Evolutionary conservation across 169 alveolate genomes (phyloP), one percentile per base, ranked within the genome.

Genomic region (Miamiensis avidus): DNA sequence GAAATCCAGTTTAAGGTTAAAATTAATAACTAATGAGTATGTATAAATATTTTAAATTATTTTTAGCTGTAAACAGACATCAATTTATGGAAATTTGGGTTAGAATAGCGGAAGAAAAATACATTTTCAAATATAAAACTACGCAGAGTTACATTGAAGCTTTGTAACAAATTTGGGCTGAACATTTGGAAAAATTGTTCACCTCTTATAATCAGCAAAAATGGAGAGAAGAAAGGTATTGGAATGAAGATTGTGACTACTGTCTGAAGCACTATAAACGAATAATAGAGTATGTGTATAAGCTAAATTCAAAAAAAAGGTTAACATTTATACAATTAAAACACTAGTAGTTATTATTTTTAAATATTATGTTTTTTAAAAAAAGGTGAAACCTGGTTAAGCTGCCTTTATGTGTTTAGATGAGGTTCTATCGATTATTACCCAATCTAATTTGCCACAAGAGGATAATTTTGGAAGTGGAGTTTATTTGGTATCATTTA

Each of bases 161-260:
- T 0, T 75, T 91, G 0, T 76, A 76, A 65, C 33, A 34, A 83
- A 81, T 91, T 91, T 73, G 76, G 88, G 28, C 27, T n/a, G 88
- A 83, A 30, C 81, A 32, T 65, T 72, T 69, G 25, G 85, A 85
- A 34, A 76, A 64, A 31, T 34, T 29, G 20, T 77, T 78, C 32
- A 85, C 65, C 16, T 49, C 29, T 27, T 28, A 27, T 26, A 29
- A 25, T 27, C 15, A 28, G 25, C 75, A 69, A 0, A 49, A 30
- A 65, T 77, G 91, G 92, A 82, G 95, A 75, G 89, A 91, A 64
- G 75, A 86, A 27, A 81, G 89, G 29, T 91, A 89, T 82, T 91
- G 95, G 95, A 91, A 91, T 82, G 95, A 91, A 75, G 85, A 86
- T 29, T 83, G 83, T 31, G 95, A 91, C 69, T 82, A 91, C 76